phyloP scores from a whole-genome alignment of 176 grass and related monocot species.

The Poa pratensis region DNA sequence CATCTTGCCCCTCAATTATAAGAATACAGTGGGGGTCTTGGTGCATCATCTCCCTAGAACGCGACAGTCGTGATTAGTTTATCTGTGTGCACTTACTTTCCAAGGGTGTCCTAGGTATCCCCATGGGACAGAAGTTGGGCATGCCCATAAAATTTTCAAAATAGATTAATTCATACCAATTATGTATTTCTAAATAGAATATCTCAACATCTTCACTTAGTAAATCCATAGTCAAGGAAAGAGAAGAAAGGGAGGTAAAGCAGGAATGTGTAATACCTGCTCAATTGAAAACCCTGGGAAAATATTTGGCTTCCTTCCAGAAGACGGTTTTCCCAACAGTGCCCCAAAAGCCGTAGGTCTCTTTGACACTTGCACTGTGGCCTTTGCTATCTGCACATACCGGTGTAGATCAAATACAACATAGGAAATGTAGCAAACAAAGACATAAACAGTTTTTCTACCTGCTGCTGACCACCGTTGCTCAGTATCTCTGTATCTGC shows the following conservation, averaged over 20 bases:
- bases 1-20: background rate
- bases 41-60: conserved; percentile 5
- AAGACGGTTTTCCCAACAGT: conserved; percentile 77
- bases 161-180: background rate
- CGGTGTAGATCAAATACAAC: conserved; percentile 15
- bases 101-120: background rate
- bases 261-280: conserved; percentile 58
- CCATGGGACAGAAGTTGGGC: background rate
- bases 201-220: conserved; percentile 12
- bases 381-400: conserved; percentile 46
- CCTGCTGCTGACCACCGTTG: conserved; percentile 42
- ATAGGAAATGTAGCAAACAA: conserved; percentile 25
- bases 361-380: conserved; percentile 72
- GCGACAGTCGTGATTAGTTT: background rate
- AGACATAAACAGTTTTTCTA: conserved; percentile 38
- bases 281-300: conserved; percentile 47
- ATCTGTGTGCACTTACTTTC: background rate
- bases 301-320: conserved; percentile 47
- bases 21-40: conserved; percentile 8
- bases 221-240: background rate
- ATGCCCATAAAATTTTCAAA: background rate
- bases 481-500: conserved; percentile 30
- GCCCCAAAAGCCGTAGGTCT: conserved; percentile 81
- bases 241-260: conserved; percentile 32
- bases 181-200: conserved; percentile 19